A percentile compares a stretch with the other conserved stretches of the same genome.
phyloP scores from a whole-genome alignment of 345 rosid genomes.

The Gynandropsis gynandra region DNA sequence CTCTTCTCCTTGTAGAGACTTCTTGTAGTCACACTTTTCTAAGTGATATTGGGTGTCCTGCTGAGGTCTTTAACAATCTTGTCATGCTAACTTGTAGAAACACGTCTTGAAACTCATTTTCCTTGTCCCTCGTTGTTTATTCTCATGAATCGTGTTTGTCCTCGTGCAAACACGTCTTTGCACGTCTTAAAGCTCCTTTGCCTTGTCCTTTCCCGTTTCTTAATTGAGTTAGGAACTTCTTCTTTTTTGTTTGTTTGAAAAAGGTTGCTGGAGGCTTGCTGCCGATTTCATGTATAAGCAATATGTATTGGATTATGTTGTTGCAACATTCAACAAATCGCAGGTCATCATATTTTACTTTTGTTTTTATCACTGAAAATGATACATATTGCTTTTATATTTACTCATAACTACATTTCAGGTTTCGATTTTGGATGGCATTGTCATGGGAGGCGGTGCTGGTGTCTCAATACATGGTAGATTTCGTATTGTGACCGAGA shows the following conservation, averaged over 20 bases:
- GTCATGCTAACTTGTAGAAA: too few species aligned
- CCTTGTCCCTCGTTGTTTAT: too few species aligned
- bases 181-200: too few species aligned
- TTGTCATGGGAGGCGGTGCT: conserved; percentile 87
- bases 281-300: conserved; percentile 43
- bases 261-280: conserved; percentile 55
- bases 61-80: too few species aligned
- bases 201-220: too few species aligned
- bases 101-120: too few species aligned
- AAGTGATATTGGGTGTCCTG: too few species aligned
- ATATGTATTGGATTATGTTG: conserved; percentile 49
- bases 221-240: neutral
- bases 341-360: conserved; percentile 39
- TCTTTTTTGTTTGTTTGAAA: conserved; percentile 11
- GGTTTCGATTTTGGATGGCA: conserved; percentile 76
- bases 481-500: conserved; percentile 77
- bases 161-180: too few species aligned
- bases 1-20: too few species aligned
- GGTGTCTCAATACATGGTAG: conserved; percentile 70
- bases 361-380: neutral
- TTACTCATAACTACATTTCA: conserved; percentile 15
- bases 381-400: neutral
- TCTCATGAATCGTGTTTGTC: too few species aligned
- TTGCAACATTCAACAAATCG: conserved; percentile 61
- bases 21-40: too few species aligned